Evolutionary conservation across 345 rosid genomes (phyloP), one percentile per base, ranked within the genome.

Genomic region (Corymbia maculata): DNA sequence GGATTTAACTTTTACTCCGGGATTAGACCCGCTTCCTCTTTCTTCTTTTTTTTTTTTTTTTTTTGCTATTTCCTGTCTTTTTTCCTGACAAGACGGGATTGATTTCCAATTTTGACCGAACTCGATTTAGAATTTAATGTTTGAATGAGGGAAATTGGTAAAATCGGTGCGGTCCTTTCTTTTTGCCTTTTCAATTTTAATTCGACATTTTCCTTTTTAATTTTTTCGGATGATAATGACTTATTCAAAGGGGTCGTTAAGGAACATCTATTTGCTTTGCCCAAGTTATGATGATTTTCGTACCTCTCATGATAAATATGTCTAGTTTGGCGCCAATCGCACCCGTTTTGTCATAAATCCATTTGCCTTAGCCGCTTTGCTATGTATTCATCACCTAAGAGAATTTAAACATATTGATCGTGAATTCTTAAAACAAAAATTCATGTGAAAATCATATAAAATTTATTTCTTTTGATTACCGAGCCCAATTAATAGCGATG

Each of bases 281-380:
- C 36, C 13, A 64, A 3, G 75, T 16, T 2, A n/a, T n/a, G 75
- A 28, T 64, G 42, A 13, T 13, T 3, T 64, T 4, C 19, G 42
- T n/a, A 64, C 42, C 16, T 13, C 0, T 17, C 75, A 13, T 13
- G 75, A 13, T 61, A 3, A 12, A 11, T 1, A 61, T 61, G 68
- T 61, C 68, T 1, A 12, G 6, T 61, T 12, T 13, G 8, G 0
- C 42, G 42, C 42, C 42, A 36, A 36, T 36, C 42, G 42, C 42
- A 36, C 42, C 42, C 42, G 42, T 61, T 1, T 61, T 30, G 26
- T 4, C 32, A 12, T 61, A 26, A 26, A 12, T 61, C 68, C 13
- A 61, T 61, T 12, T 0, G 3, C 13, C 4, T 2, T 6, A 0
- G 8, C 0, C 68, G 12, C 61, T 55, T 55, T 22, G 61, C 28